These are phyloP conservation scores for Tetracentron sinense DNA, from an alignment of 164 flowering plant species.

Conservation along the genomic window DNA sequence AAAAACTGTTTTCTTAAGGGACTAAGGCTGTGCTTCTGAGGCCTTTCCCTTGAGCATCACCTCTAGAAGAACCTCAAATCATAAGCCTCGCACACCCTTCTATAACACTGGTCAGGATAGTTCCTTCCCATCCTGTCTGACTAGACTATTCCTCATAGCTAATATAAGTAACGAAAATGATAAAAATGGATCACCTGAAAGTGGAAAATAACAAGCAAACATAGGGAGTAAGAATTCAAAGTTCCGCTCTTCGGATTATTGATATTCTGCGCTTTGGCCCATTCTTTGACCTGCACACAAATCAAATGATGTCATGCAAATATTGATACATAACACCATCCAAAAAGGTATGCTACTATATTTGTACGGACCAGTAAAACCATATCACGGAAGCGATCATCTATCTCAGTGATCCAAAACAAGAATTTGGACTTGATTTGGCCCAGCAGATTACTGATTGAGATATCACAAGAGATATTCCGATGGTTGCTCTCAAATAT, in stretches of 20 bases:
- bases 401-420: conserved; percentile 71
- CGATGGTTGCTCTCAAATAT: conserved; percentile 43
- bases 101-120: no score
- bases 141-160: background rate
- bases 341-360: background rate
- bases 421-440: conserved; percentile 73
- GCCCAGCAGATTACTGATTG: conserved; percentile 68
- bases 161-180: background rate
- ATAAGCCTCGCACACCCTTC: no score
- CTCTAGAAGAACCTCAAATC: background rate
- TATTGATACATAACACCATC: background rate
- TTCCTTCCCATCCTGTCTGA: background rate
- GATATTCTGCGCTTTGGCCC: conserved; percentile 84
- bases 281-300: conserved; percentile 78
- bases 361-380: conserved; percentile 60
- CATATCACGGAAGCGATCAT: conserved; percentile 81
- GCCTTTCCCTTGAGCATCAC: no score
- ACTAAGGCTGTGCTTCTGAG: no score
- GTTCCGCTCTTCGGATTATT: conserved; percentile 74
- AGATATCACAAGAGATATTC: conserved; percentile 79
- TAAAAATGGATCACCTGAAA: conserved; percentile 69
- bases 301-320: conserved; percentile 12
- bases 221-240: conserved; percentile 76
- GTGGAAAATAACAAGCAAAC: conserved; percentile 83
- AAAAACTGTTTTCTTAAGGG: no score